Conservation (phyloP, 140 eudicot genomes). For the Ambrosia hybrid region DNA sequence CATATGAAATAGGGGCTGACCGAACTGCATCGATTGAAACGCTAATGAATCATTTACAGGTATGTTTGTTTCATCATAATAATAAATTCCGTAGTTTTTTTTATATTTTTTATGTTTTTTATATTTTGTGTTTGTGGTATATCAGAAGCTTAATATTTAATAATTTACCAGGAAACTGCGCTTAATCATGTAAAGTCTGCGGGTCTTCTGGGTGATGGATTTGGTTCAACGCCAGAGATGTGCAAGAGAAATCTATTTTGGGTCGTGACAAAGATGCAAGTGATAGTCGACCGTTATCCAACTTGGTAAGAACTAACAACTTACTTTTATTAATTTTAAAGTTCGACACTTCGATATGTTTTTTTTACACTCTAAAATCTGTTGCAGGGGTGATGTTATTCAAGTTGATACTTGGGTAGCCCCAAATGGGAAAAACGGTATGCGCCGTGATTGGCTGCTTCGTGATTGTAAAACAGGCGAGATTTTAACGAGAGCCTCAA, state of each 20-base stretch:
- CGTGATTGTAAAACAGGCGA: slow-evolving; percentile 85
- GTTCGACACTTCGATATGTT: neutral
- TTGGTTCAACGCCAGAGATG: slow-evolving; percentile 99
- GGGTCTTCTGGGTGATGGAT: slow-evolving; percentile 89
- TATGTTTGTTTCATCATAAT: slow-evolving; percentile 22
- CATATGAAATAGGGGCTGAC: slow-evolving; percentile 98
- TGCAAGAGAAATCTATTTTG: slow-evolving; percentile 78
- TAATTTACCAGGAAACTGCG: slow-evolving; percentile 70
- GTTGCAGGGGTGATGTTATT: slow-evolving; percentile 95
- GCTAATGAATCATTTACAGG: slow-evolving; percentile 95
- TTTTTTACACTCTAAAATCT: neutral
- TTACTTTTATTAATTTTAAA: neutral
- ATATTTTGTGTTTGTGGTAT: neutral
- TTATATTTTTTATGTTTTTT: too few species aligned
- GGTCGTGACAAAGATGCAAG: slow-evolving; percentile 96
- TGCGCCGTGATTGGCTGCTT: slow-evolving; percentile 97
- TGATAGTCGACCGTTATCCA: slow-evolving; percentile 88
- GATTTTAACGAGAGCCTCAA: slow-evolving; percentile 81
- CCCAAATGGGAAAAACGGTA: slow-evolving; percentile 87
- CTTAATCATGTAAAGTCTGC: slow-evolving; percentile 89
- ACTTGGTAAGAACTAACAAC: slow-evolving; percentile 69
- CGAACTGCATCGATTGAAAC: slow-evolving; percentile 92
- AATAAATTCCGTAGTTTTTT: neutral
- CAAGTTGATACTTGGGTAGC: slow-evolving; percentile 99
- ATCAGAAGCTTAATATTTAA: neutral